These are phyloP conservation scores for Flaveria robusta DNA, from an alignment of 129 eudicot species.

Conservation along the genomic window DNA sequence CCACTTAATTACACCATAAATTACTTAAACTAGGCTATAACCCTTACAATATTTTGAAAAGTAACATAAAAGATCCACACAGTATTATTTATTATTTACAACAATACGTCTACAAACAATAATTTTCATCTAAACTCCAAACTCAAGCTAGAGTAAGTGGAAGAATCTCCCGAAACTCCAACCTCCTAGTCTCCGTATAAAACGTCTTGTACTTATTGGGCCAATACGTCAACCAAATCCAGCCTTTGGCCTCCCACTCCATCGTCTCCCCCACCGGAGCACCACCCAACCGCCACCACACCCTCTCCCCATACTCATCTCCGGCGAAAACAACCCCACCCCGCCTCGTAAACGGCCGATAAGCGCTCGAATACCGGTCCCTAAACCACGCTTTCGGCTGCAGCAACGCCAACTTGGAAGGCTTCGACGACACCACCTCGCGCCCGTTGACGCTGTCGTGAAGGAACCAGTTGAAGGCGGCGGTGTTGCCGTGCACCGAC, in stretches of 20 bases:
- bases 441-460: conserved; percentile 72
- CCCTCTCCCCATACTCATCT: conserved; percentile 87
- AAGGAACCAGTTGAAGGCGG: conserved; percentile 68
- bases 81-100: background rate
- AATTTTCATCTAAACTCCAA: background rate
- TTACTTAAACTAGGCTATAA: too few relatives aligned
- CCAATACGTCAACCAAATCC: conserved; percentile 95
- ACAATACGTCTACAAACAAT: background rate
- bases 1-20: too few relatives aligned
- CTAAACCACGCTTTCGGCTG: conserved; percentile 85
- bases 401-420: conserved; percentile 59
- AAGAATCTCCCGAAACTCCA: conserved; percentile 75
- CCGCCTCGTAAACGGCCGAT: conserved; percentile 81
- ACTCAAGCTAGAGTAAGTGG: conserved; percentile 47
- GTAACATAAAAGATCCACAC: too few relatives aligned
- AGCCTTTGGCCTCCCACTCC: conserved; percentile 86
- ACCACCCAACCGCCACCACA: conserved; percentile 73
- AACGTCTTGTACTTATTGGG: conserved; percentile 72
- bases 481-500: conserved; percentile 66
- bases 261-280: conserved; percentile 57
- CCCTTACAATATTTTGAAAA: too few relatives aligned
- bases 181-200: conserved; percentile 73
- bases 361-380: conserved; percentile 61
- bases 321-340: conserved; percentile 89
- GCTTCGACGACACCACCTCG: conserved; percentile 76